Conservation (phyloP, 2,329 filamentous ascomycete genomes). For the Colletotrichum eremochloae region DNA sequence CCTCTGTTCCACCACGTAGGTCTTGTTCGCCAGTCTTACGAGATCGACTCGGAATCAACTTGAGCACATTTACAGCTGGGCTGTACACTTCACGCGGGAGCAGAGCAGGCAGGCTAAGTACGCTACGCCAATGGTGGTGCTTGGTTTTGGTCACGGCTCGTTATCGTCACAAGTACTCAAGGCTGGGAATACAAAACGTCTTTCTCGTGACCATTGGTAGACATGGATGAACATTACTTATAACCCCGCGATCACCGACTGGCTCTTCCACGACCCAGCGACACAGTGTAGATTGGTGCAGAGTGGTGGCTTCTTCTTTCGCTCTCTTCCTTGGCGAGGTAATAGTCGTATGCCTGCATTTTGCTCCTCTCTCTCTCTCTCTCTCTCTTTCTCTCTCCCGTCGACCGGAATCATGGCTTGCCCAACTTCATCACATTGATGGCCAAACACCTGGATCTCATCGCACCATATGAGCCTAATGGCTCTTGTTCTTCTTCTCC, state of each 20-base stretch:
- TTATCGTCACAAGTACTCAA: background rate
- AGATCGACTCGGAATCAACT: background rate
- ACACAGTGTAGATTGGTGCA: background rate
- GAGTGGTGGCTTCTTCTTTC: background rate
- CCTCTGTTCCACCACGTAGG: no score
- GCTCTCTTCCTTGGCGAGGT: background rate
- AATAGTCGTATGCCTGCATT: background rate
- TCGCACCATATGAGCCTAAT: slow-evolving; percentile 47
- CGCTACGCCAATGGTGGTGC: background rate
- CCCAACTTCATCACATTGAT: background rate
- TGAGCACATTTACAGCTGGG: background rate
- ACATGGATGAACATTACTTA: background rate
- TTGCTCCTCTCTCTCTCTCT: no score
- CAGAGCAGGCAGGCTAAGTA: background rate
- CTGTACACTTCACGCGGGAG: background rate
- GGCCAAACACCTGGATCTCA: background rate
- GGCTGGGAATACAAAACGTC: background rate
- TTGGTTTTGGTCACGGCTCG: background rate
- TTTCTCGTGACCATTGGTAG: no score
- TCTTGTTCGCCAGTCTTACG: background rate
- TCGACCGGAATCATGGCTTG: background rate
- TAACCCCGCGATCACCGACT: background rate
- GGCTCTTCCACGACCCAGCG: background rate
- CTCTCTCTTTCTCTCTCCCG: no score
- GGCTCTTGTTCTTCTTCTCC: slow-evolving; percentile 57